These are phyloP conservation scores for Vitis cinerea DNA, from an alignment of 164 flowering plant genomes.

Conservation along the genomic window DNA sequence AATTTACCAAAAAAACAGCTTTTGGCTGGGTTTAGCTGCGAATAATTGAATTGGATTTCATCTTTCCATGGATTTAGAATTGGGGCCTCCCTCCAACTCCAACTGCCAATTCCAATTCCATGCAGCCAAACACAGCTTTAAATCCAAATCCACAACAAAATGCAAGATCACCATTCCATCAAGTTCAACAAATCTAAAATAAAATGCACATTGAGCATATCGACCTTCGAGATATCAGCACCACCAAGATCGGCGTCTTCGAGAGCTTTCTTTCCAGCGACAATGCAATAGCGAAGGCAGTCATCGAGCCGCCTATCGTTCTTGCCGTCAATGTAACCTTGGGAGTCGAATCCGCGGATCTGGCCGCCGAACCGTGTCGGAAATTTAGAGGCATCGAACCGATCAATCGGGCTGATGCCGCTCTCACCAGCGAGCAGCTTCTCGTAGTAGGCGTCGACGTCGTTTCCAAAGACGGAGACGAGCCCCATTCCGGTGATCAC, in stretches of 20 bases:
- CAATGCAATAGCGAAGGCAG: constrained; percentile 78
- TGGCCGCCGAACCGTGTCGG: constrained; percentile 92
- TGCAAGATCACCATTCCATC: too few species aligned
- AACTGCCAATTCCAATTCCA: too few species aligned
- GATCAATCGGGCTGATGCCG: constrained; percentile 65
- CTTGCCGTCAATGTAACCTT: constrained; percentile 88
- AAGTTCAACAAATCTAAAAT: not conserved
- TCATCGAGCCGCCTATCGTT: constrained; percentile 86
- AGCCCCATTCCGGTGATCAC: constrained; percentile 68
- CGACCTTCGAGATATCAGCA: constrained; percentile 53
- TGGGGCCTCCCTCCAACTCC: too few species aligned
- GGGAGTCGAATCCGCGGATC: constrained; percentile 68
- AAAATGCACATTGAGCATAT: not conserved
- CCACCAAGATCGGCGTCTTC: constrained; percentile 71
- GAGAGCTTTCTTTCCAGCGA: constrained; percentile 86
- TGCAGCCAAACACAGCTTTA: too few species aligned
- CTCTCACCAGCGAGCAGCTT: constrained; percentile 70
- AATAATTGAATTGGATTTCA: too few species aligned
- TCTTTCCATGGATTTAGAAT: too few species aligned
- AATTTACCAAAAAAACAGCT: too few species aligned
- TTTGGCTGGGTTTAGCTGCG: too few species aligned
- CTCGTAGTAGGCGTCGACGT: constrained; percentile 68
- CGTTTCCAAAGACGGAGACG: constrained; percentile 83
- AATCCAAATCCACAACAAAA: too few species aligned
- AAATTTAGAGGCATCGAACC: constrained; percentile 88